Percentiles rank a stretch among this genome's conserved stretches.
Evolutionary conservation across 257 asterid species (phyloP).

Genomic region (Solanum bulbocastanum): DNA sequence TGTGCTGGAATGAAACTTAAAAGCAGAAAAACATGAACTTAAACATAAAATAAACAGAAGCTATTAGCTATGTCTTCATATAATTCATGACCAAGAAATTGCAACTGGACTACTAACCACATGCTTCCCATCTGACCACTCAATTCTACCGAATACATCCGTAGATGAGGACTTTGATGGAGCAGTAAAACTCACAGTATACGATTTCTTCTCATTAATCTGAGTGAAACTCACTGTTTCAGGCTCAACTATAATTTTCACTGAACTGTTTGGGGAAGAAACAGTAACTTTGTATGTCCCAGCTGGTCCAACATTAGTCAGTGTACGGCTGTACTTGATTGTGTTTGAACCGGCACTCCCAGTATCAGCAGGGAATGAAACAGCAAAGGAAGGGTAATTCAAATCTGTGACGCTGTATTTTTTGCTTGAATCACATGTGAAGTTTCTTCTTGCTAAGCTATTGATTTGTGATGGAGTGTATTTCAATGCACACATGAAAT

Average conservation of each 20-base stretch:
- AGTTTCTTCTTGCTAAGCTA: constrained; percentile 52
- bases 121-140: constrained; percentile 85
- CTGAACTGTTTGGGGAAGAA: constrained; percentile 16
- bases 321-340: constrained; percentile 57
- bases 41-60: not conserved
- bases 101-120: constrained; percentile 83
- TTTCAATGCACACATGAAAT: constrained; percentile 69
- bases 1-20: not conserved
- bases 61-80: not conserved
- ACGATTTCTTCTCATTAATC: constrained; percentile 53
- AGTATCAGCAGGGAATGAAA: constrained; percentile 17
- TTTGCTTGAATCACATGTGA: constrained; percentile 42
- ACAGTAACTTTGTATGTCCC: constrained; percentile 66
- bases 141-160: constrained; percentile 59
- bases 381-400: constrained; percentile 83
- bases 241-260: constrained; percentile 60
- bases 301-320: constrained; percentile 66
- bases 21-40: not conserved
- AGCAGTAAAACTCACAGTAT: constrained; percentile 50
- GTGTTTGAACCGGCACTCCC: constrained; percentile 14
- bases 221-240: constrained; percentile 37
- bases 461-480: constrained; percentile 53
- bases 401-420: constrained; percentile 54
- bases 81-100: constrained; percentile 44
- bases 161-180: constrained; percentile 41